Evolutionary conservation across 2,329 filamentous ascomycete genomes (phyloP).

Genomic region (Stagonosporopsis tanaceti): DNA sequence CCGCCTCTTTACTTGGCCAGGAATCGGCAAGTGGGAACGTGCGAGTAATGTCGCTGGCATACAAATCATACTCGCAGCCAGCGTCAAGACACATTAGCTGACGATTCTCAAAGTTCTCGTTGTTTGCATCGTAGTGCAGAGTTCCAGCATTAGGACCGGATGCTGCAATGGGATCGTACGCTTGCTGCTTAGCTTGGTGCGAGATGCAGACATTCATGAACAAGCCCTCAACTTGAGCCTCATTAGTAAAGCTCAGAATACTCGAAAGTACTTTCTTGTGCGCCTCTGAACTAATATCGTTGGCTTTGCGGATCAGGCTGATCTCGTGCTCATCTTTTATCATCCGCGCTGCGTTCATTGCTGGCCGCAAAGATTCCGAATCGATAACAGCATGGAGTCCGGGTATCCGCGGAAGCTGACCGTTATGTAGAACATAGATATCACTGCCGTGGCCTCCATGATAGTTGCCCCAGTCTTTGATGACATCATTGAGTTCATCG

Average conservation of each 20-base stretch:
- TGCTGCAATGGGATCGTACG: constrained; percentile 89
- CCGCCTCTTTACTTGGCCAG: constrained; percentile 72
- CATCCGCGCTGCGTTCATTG: constrained; percentile 81
- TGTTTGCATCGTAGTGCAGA: constrained; percentile 85
- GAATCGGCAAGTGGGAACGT: constrained; percentile 79
- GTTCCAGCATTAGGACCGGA: constrained; percentile 83
- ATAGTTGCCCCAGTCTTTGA: constrained; percentile 43
- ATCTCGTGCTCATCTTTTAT: constrained; percentile 88
- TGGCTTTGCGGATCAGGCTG: constrained; percentile 79
- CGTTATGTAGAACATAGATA: constrained; percentile 47
- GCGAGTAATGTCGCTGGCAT: constrained; percentile 89
- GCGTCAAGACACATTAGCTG: constrained; percentile 86
- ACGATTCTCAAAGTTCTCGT: constrained; percentile 72
- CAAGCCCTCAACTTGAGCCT: constrained; percentile 82
- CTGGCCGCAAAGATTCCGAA: constrained; percentile 63
- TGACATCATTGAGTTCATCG: constrained; percentile 38
- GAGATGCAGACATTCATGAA: constrained; percentile 78
- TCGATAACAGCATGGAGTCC: constrained; percentile 28
- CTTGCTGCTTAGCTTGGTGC: constrained; percentile 76
- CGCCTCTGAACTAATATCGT: constrained; percentile 78
- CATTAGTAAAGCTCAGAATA: constrained; percentile 71
- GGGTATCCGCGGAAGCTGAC: constrained; percentile 27
- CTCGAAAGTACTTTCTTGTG: constrained; percentile 75
- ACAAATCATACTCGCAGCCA: constrained; percentile 83
- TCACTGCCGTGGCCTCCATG: constrained; percentile 30